Evolutionary conservation across 1,284 basidiomycete species (phyloP).

Genomic region (Exobasidium rhododendri): DNA sequence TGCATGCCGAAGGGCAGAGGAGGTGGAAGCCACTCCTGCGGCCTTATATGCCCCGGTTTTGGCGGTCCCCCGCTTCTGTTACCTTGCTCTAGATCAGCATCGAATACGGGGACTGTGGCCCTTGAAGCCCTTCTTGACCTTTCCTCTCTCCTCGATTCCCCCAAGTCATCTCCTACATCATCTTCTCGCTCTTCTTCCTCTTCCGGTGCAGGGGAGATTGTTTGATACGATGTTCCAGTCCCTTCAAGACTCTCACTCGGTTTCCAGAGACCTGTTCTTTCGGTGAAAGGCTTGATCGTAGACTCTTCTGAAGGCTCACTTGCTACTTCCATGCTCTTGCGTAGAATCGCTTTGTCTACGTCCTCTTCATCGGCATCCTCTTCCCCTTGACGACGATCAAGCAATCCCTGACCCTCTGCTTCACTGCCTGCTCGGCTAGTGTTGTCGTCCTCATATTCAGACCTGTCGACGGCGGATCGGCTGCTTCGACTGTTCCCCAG

Average conservation of each 20-base stretch:
- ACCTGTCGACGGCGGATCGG: not conserved
- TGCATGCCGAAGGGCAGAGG: constrained; percentile 52
- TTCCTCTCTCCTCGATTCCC: not conserved
- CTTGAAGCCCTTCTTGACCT: not conserved
- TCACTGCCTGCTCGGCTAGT: not conserved
- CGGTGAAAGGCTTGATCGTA: constrained; percentile 13
- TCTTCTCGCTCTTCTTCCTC: constrained; percentile 14
- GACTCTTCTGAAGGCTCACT: constrained; percentile 14
- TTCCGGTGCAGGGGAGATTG: constrained; percentile 24
- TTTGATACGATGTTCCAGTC: constrained; percentile 15
- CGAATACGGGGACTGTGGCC: constrained; percentile 1
- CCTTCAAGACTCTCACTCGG: not conserved
- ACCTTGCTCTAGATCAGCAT: constrained; percentile 1
- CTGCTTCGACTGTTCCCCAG: not conserved
- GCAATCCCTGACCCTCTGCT: not conserved
- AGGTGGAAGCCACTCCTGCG: constrained; percentile 29
- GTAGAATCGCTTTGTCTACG: not conserved
- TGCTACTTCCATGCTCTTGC: constrained; percentile 1
- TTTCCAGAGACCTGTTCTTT: constrained; percentile 21
- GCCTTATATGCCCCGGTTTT: not conserved
- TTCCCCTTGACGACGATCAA: constrained; percentile 5
- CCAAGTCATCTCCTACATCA: not conserved
- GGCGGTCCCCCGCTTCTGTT: not conserved
- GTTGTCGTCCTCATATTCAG: not conserved
- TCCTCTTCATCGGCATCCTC: constrained; percentile 4